Base-by-base conservation (phyloP, 2,329 filamentous ascomycete genomes). In the Colletotrichum liaoningense region DNA sequence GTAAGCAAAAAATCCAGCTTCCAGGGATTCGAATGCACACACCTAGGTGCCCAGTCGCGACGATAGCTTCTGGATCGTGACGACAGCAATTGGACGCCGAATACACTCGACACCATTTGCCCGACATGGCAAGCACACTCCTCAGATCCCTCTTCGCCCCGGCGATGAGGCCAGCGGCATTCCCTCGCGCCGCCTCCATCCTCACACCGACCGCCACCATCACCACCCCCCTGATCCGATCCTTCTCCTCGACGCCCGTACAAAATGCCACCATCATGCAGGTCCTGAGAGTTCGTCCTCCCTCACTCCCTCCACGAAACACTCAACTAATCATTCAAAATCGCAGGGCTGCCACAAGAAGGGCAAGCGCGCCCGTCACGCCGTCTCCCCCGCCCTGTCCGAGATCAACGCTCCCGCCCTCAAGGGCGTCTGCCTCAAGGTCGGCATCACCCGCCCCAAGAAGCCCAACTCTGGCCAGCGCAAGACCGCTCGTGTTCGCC, bases 381-480 rank as follows among this genome's bases (percentile, higher is more conserved):
- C 94, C 77, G 92, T 94, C 64, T 98, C 96, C 2, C 97, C 97
- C 0, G 95, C 96, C 26, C 89, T 99, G 67, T 88, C 88, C 63
- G 88, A 88, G 75, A 89, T 88, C 74, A 83, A 90, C 64, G 89
- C 94, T 56, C 95, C 97, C 4, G 91, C 93, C 80, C 92, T 98
- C 85, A 98, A 98, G 87, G 97, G 96, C 78, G 97, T 99, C 49
- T 98, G 97, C 83, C 86, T 99, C 76, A 95, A 97, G 82, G 97
- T 98, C 74, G 95, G 94, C 80, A 94, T 95, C 78, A 95, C 94
- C 78, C 95, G 97, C 80, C 97, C 97, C 69, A 99, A 99, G 92
- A 99, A 99, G 86, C 97, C 97, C 77, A 99, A 99, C 84, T 99
- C 97, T 33, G 97, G 95, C 69, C 95, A 98, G 88, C 89, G 97